Conservation (phyloP, 805 yeast species). For the Saturnispora kantuleensis region DNA sequence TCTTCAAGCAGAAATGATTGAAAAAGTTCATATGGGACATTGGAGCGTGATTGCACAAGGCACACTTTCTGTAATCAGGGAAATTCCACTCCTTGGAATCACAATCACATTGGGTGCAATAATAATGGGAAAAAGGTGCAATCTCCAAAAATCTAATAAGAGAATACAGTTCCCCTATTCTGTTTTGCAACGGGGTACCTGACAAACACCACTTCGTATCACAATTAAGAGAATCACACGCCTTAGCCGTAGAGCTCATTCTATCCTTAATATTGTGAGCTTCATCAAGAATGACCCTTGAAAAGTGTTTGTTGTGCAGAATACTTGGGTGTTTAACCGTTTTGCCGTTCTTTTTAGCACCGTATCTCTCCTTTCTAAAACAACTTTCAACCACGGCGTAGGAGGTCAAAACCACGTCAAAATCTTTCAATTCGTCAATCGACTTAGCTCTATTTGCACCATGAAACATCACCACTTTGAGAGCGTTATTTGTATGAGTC, state of each 20-base stretch:
- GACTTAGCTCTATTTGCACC: slow-evolving; percentile 69
- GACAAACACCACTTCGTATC: slow-evolving; percentile 83
- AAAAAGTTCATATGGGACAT: slow-evolving; percentile 94
- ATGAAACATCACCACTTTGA: slow-evolving; percentile 68
- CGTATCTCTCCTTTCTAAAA: slow-evolving; percentile 71
- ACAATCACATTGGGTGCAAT: slow-evolving; percentile 90
- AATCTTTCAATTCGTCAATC: slow-evolving; percentile 44
- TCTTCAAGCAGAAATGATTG: slow-evolving; percentile 91
- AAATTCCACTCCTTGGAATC: slow-evolving; percentile 76
- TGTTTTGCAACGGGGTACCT: slow-evolving; percentile 93
- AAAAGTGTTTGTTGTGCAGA: slow-evolving; percentile 64
- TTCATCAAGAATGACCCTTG: slow-evolving; percentile 86
- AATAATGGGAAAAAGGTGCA: slow-evolving; percentile 81
- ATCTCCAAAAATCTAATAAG: slow-evolving; percentile 75
- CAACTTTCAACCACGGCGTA: slow-evolving; percentile 88
- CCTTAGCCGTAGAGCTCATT: slow-evolving; percentile 85
- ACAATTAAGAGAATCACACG: slow-evolving; percentile 68
- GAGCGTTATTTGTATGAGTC: slow-evolving; percentile 62
- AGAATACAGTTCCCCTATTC: slow-evolving; percentile 95
- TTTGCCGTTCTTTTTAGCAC: slow-evolving; percentile 67
- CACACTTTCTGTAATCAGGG: slow-evolving; percentile 75
- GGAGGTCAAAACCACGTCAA: slow-evolving; percentile 83
- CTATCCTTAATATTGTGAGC: slow-evolving; percentile 97
- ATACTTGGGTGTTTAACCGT: slow-evolving; percentile 65
- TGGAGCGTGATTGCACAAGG: slow-evolving; percentile 78